Percentiles rank a stretch among this genome's conserved stretches.
Conservation (phyloP, 2,329 filamentous ascomycete genomes). For the Escovopsis sp. region DNA sequence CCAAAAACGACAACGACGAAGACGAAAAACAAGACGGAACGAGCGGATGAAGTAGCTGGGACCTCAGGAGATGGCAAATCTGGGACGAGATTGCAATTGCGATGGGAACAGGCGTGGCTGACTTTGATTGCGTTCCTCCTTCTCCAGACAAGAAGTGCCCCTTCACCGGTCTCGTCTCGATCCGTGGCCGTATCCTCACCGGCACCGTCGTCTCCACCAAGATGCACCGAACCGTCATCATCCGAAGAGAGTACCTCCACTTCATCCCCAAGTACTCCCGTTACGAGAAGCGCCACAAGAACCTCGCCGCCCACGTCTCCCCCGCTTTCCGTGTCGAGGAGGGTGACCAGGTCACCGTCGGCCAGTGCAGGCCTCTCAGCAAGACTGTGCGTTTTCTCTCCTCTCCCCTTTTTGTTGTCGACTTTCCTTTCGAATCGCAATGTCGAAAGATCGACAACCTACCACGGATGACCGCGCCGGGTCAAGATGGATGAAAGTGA, state of each 20-base stretch:
- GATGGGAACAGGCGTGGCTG: constrained; percentile 8
- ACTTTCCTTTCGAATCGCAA: no score
- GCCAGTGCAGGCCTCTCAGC: constrained; percentile 97
- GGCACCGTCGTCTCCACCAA: constrained; percentile 99
- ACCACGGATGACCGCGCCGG: not conserved
- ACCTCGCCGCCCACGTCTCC: constrained; percentile 96
- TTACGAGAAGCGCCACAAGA: constrained; percentile 99
- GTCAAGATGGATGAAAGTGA: not conserved
- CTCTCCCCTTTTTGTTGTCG: no score
- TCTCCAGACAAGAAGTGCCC: constrained; percentile 99
- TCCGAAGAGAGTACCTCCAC: constrained; percentile 99
- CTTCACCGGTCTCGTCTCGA: constrained; percentile 97
- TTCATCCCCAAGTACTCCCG: constrained; percentile 99
- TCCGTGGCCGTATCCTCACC: constrained; percentile 99
- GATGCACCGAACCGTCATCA: constrained; percentile 99
- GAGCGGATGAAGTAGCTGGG: not conserved
- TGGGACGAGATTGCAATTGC: not conserved
- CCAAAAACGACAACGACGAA: no score
- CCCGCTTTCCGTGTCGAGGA: constrained; percentile 99
- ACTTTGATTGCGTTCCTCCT: constrained; percentile 12
- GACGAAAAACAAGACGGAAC: no score
- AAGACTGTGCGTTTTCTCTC: constrained; percentile 74
- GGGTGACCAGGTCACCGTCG: constrained; percentile 97
- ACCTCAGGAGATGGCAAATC: not conserved
- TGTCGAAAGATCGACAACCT: no score